Percentiles rank a stretch among this genome's conserved stretches.
These are phyloP conservation scores for Botrytis pseudocinerea DNA, from an alignment of 2,329 filamentous ascomycete species.

Conservation along the genomic window DNA sequence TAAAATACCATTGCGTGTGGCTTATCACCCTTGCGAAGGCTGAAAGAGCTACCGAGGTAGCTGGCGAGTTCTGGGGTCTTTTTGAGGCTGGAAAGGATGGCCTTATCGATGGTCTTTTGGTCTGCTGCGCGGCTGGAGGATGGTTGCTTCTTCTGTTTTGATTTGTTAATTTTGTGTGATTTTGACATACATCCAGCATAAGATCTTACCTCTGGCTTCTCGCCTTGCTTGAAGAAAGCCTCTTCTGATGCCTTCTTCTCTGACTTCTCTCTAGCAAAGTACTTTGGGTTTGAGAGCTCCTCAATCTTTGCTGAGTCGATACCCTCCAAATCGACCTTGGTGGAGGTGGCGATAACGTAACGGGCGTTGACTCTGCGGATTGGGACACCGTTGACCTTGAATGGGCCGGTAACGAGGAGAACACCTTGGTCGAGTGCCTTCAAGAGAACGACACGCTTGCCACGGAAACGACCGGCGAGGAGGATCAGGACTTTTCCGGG, in stretches of 20 bases:
- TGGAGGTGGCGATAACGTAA: conserved; percentile 90
- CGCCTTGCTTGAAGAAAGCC: conserved; percentile 98
- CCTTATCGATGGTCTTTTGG: conserved; percentile 99
- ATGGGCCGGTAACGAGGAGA: conserved; percentile 97
- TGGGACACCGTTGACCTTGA: conserved; percentile 99
- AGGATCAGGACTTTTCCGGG: conserved; percentile 98
- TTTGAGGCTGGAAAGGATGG: conserved; percentile 93
- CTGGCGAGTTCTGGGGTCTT: conserved; percentile 92
- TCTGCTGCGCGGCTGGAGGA: conserved; percentile 88
- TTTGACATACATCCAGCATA: neutral
- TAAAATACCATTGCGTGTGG: conserved; percentile 99
- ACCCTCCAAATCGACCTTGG: conserved; percentile 79
- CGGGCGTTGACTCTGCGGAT: conserved; percentile 91
- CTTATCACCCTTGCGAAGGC: conserved; percentile 98
- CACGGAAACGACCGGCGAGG: conserved; percentile 98
- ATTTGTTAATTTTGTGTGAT: conserved; percentile 8
- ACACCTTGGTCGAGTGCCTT: conserved; percentile 97
- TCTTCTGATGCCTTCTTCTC: conserved; percentile 97
- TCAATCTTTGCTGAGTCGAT: conserved; percentile 89
- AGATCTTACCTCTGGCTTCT: conserved; percentile 86
- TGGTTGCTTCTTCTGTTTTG: conserved; percentile 89
- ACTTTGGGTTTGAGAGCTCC: conserved; percentile 71
- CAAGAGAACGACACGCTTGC: conserved; percentile 99
- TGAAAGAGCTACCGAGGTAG: conserved; percentile 96
- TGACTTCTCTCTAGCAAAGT: conserved; percentile 95